Percentiles rank a stretch among this genome's conserved stretches.
These are phyloP conservation scores for Nakazawaea molendinolei DNA, from an alignment of 805 yeast species.

Conservation along the genomic window DNA sequence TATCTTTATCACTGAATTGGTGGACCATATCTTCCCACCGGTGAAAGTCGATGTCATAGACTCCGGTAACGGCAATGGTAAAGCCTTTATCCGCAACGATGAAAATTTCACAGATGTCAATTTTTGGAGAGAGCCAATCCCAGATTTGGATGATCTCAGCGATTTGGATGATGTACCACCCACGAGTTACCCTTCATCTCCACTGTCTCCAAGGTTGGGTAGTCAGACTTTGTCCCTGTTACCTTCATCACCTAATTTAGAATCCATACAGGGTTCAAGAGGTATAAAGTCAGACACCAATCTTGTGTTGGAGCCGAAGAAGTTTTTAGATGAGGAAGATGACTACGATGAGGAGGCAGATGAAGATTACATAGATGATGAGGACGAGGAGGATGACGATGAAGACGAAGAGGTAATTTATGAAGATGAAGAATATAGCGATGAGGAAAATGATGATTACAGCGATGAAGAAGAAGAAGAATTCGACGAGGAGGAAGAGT, in stretches of 20 bases:
- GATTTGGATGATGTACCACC: slow-evolving; percentile 35
- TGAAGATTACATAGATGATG: slow-evolving; percentile 23
- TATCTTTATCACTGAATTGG: slow-evolving; percentile 84
- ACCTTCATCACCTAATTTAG: slow-evolving; percentile 4
- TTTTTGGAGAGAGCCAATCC: slow-evolving; percentile 84
- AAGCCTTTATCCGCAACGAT: slow-evolving; percentile 28
- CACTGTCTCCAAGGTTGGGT: slow-evolving; percentile 12
- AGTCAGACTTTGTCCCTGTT: slow-evolving; percentile 8
- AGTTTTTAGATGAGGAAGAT: slow-evolving; percentile 27
- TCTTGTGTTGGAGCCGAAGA: slow-evolving; percentile 10
- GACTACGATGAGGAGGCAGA: slow-evolving; percentile 24
- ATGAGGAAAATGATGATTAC: slow-evolving; percentile 18
- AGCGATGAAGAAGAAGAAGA: slow-evolving; percentile 25
- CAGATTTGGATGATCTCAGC: slow-evolving; percentile 52
- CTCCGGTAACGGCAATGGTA: slow-evolving; percentile 15
- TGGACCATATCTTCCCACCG: slow-evolving; percentile 97
- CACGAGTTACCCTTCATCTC: background rate
- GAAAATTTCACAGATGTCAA: slow-evolving; percentile 79
- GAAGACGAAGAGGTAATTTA: slow-evolving; percentile 22
- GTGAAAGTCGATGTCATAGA: slow-evolving; percentile 26
- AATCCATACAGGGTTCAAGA: slow-evolving; percentile 1
- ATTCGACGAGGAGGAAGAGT: slow-evolving; percentile 14
- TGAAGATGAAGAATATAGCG: slow-evolving; percentile 16
- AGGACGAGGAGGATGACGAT: slow-evolving; percentile 23
- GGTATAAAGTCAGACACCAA: slow-evolving; percentile 10